phyloP scores from a whole-genome alignment of 2,329 filamentous ascomycete genomes.

The Fusarium setosum region DNA sequence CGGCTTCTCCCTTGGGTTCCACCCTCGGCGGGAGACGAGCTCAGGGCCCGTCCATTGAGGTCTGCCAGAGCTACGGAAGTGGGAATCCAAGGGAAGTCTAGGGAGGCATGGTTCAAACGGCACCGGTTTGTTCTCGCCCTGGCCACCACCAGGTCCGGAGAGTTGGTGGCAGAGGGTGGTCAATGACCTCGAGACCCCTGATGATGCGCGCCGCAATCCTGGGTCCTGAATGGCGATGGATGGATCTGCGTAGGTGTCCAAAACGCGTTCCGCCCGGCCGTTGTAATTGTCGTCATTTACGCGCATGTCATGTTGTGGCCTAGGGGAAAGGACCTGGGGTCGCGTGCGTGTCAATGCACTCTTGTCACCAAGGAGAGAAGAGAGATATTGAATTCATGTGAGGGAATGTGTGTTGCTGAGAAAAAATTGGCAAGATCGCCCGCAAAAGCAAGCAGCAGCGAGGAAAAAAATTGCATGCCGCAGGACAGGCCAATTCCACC shows the following conservation, averaged over 20 bases:
- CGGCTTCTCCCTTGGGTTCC: conserved; percentile 46
- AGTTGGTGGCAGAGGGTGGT: conserved; percentile 31
- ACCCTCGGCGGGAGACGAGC: conserved; percentile 30
- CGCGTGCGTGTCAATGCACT: conserved; percentile 26
- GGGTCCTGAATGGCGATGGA: conserved; percentile 17
- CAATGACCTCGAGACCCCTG: conserved; percentile 32
- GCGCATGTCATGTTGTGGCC: conserved; percentile 30
- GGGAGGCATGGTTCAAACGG: conserved; percentile 27
- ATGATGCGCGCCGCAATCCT: conserved; percentile 1
- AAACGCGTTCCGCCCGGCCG: conserved; percentile 34
- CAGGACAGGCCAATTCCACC: conserved; percentile 24
- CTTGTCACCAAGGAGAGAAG: conserved; percentile 13
- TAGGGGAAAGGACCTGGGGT: conserved; percentile 19
- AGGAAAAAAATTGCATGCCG: conserved; percentile 15
- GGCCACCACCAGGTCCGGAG: conserved; percentile 34
- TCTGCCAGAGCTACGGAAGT: conserved; percentile 8
- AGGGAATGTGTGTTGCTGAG: conserved; percentile 2
- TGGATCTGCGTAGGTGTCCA: conserved; percentile 16
- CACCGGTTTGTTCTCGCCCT: conserved; percentile 50
- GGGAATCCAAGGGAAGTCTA: conserved; percentile 26
- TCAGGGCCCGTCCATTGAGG: conserved; percentile 26
- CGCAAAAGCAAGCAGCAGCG: conserved; percentile 25
- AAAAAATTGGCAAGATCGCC: conserved; percentile 19
- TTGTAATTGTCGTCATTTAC: conserved; percentile 36
- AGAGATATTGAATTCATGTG: not conserved